phyloP scores from a whole-genome alignment of 805 yeast species.

The Alloascoidea hylecoeti region DNA sequence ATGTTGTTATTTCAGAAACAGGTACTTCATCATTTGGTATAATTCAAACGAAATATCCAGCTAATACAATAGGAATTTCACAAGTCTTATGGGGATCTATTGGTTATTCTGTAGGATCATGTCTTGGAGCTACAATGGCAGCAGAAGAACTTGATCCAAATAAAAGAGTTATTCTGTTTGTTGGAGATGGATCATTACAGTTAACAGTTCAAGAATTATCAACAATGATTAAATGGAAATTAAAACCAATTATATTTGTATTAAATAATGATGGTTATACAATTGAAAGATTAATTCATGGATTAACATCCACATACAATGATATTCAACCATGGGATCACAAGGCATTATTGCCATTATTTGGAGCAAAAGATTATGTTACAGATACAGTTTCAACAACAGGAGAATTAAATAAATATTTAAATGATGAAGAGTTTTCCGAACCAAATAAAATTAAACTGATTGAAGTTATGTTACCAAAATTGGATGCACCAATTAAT shows the following conservation, averaged over 20 bases:
- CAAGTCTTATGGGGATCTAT: slow-evolving; percentile 56
- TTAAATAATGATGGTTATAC: slow-evolving; percentile 57
- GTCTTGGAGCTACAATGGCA: slow-evolving; percentile 48
- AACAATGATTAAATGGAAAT: slow-evolving; percentile 37
- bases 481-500: slow-evolving; percentile 47
- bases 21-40: slow-evolving; percentile 56
- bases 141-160: slow-evolving; percentile 29
- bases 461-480: slow-evolving; percentile 41
- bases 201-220: slow-evolving; percentile 52
- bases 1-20: slow-evolving; percentile 45
- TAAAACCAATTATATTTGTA: slow-evolving; percentile 42
- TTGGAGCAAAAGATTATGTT: slow-evolving; percentile 35
- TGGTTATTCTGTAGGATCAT: slow-evolving; percentile 52
- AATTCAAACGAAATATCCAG: slow-evolving; percentile 40
- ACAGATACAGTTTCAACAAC: slow-evolving; percentile 28
- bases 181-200: slow-evolving; percentile 61
- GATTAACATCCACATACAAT: slow-evolving; percentile 37
- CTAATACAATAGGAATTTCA: slow-evolving; percentile 33
- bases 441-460: slow-evolving; percentile 31
- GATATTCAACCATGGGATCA: slow-evolving; percentile 54
- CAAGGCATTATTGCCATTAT: slow-evolving; percentile 27
- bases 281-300: slow-evolving; percentile 48
- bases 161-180: slow-evolving; percentile 40
- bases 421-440: slow-evolving; percentile 24
- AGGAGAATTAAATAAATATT: slow-evolving; percentile 31